Evolutionary conservation across 306 rosid species (phyloP).

Genomic region (Malus orientalis): DNA sequence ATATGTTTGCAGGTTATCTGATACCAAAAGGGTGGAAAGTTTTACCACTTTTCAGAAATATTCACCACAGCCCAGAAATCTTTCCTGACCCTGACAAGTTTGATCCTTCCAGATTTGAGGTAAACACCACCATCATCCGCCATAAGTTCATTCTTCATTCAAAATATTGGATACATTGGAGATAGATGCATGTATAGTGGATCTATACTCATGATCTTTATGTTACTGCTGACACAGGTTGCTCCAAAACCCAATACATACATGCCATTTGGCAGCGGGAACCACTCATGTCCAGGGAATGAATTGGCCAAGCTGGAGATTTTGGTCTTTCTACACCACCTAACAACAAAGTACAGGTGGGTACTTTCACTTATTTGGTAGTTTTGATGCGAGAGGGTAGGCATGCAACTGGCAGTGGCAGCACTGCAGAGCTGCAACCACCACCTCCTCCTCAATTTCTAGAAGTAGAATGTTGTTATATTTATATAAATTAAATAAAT

Average conservation of each 20-base stretch:
- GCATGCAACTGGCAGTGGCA: not conserved
- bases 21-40: constrained; percentile 99
- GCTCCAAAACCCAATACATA: constrained; percentile 84
- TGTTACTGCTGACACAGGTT: constrained; percentile 39
- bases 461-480: constrained; percentile 3
- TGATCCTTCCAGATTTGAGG: constrained; percentile 96
- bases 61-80: constrained; percentile 76
- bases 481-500: no score
- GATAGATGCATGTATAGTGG: not conserved
- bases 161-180: not conserved
- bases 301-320: constrained; percentile 93
- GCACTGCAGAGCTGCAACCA: not conserved
- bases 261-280: constrained; percentile 97
- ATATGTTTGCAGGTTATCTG: constrained; percentile 46
- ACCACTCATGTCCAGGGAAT: constrained; percentile 93
- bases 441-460: constrained; percentile 4
- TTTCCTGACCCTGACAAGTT: constrained; percentile 82
- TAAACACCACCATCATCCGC: not conserved
- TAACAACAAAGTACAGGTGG: constrained; percentile 90
- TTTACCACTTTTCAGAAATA: constrained; percentile 85
- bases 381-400: not conserved
- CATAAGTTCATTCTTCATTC: not conserved
- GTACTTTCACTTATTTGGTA: constrained; percentile 2
- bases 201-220: not conserved
- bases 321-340: constrained; percentile 75